These are phyloP conservation scores for Candida arabinofermentans DNA, from an alignment of 805 yeast species.

Conservation along the genomic window DNA sequence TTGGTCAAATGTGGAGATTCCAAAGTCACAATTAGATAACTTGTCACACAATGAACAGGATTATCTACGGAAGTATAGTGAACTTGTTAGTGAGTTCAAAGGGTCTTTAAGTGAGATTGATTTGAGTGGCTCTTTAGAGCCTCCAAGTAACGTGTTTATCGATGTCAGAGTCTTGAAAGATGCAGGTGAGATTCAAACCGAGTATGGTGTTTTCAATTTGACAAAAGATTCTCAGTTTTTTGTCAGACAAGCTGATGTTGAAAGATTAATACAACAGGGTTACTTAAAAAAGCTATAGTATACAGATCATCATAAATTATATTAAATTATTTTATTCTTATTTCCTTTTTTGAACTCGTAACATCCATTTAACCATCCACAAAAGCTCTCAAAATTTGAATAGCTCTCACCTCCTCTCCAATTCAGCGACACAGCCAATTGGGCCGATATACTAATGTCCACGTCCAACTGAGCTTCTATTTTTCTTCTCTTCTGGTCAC, in stretches of 20 bases:
- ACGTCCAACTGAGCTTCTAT: conserved; percentile 9
- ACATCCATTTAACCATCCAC: conserved; percentile 16
- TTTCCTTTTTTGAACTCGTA: background rate
- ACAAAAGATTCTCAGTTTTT: conserved; percentile 93
- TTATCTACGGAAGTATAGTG: conserved; percentile 67
- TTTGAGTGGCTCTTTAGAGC: conserved; percentile 81
- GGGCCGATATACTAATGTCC: conserved; percentile 1
- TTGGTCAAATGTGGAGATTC: conserved; percentile 65
- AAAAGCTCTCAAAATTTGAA: conserved; percentile 30
- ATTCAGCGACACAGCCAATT: background rate
- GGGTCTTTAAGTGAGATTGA: conserved; percentile 81
- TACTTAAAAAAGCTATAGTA: conserved; percentile 58
- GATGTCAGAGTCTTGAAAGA: conserved; percentile 91
- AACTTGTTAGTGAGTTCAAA: conserved; percentile 69
- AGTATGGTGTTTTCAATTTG: conserved; percentile 90
- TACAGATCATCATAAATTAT: background rate
- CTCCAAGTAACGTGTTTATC: conserved; percentile 87
- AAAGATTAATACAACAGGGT: conserved; percentile 90
- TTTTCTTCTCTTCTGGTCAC: conserved; percentile 1
- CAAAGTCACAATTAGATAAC: conserved; percentile 39
- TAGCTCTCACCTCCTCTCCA: conserved; percentile 27
- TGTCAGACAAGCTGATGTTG: conserved; percentile 92
- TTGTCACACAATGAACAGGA: conserved; percentile 78
- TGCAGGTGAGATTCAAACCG: conserved; percentile 97
- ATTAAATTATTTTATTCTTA: background rate